phyloP scores from a whole-genome alignment of 2,329 filamentous ascomycete species.

The Cladophialophora psammophila region DNA sequence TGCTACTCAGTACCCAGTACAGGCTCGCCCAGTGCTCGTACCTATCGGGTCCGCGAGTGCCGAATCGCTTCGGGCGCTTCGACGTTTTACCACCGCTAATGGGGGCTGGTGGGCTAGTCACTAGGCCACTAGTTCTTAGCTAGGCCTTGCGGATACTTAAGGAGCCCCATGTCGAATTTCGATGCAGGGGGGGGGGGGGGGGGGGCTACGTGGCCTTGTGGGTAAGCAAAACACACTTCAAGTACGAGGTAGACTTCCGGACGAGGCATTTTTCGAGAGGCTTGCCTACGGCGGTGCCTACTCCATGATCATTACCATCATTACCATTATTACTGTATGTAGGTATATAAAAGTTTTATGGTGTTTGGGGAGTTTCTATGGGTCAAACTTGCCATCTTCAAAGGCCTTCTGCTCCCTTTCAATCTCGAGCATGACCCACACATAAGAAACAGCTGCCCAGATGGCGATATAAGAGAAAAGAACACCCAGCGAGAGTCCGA shows the following conservation, averaged over 20 bases:
- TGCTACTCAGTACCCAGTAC: too few relatives aligned
- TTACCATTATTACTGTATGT: not conserved
- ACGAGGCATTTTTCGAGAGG: not conserved
- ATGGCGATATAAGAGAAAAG: slow-evolving; percentile 30
- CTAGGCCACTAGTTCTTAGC: not conserved
- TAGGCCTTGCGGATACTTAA: not conserved
- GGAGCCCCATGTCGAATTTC: too few relatives aligned
- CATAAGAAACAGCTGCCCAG: slow-evolving; percentile 27
- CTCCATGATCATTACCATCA: not conserved
- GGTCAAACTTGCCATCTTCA: slow-evolving; percentile 16
- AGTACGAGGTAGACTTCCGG: not conserved
- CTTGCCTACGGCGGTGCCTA: not conserved
- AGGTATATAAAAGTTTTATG: not conserved
- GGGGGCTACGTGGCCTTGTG: not conserved
- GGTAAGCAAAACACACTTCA: not conserved
- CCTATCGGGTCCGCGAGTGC: not conserved
- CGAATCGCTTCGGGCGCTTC: not conserved
- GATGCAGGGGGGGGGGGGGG: too few relatives aligned
- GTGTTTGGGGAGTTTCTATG: not conserved
- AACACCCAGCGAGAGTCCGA: slow-evolving; percentile 29
- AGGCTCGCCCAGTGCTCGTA: not conserved
- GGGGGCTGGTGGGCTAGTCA: not conserved
- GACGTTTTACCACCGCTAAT: not conserved
- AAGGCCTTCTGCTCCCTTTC: slow-evolving; percentile 29
- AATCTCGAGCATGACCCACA: slow-evolving; percentile 37